Evolutionary conservation across 306 rosid genomes (phyloP).

Genomic region (Quercus ilex): DNA sequence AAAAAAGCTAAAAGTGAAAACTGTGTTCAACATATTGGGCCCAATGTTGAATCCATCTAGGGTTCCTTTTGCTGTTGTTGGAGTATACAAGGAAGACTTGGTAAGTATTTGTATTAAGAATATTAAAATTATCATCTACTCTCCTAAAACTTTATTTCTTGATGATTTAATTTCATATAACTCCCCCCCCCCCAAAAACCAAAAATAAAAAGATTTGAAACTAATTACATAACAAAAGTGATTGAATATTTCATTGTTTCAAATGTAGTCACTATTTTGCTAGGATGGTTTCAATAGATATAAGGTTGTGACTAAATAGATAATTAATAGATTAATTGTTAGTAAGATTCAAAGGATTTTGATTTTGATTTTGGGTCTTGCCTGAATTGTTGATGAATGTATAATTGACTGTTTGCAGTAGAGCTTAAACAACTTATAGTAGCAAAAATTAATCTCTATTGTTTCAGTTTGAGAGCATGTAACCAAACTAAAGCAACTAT

Average conservation of each 20-base stretch:
- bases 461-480: background rate
- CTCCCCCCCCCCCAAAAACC: no score
- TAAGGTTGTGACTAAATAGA: background rate
- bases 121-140: background rate
- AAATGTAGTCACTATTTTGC: background rate
- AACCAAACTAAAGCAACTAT: background rate
- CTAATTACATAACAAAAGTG: background rate
- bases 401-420: background rate
- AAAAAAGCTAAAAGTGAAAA: slow-evolving; percentile 76
- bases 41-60: slow-evolving; percentile 95
- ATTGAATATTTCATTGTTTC: background rate
- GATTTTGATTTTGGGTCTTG: background rate
- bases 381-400: background rate
- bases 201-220: background rate
- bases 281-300: background rate
- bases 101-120: slow-evolving; percentile 33
- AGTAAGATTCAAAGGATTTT: background rate
- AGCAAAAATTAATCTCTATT: background rate
- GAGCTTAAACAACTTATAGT: background rate
- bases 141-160: background rate
- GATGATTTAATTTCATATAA: background rate
- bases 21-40: slow-evolving; percentile 87
- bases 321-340: background rate
- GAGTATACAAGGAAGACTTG: slow-evolving; percentile 77
- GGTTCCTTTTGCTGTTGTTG: slow-evolving; percentile 88